These are phyloP conservation scores for Boletus rufocinnamomeus DNA, from an alignment of 768 basidiomycete species.

Conservation along the genomic window DNA sequence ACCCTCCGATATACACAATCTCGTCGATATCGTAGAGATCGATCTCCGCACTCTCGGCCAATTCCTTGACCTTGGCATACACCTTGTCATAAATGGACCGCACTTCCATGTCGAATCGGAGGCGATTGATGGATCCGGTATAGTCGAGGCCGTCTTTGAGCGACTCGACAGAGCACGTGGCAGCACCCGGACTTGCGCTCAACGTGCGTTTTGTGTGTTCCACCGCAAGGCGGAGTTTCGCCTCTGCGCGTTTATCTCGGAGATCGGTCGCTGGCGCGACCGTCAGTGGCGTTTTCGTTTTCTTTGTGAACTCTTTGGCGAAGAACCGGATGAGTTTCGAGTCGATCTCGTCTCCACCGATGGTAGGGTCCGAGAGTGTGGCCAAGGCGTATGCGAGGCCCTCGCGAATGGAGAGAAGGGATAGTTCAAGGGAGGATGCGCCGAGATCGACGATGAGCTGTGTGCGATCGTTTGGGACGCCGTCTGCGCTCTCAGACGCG, in stretches of 20 bases:
- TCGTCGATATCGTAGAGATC: slow-evolving; percentile 75
- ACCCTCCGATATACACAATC: slow-evolving; percentile 79
- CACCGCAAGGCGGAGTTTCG: slow-evolving; percentile 90
- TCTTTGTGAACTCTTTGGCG: slow-evolving; percentile 95
- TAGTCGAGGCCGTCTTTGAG: slow-evolving; percentile 93
- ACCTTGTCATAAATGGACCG: slow-evolving; percentile 61
- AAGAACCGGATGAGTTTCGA: slow-evolving; percentile 87
- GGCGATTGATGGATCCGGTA: slow-evolving; percentile 64
- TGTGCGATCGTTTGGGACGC: slow-evolving; percentile 61
- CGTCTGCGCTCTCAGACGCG: too few relatives aligned
- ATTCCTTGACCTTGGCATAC: slow-evolving; percentile 47
- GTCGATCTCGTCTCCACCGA: slow-evolving; percentile 77
- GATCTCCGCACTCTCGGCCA: slow-evolving; percentile 52
- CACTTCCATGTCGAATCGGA: slow-evolving; percentile 62
- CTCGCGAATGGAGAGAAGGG: slow-evolving; percentile 71
- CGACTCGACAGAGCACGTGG: slow-evolving; percentile 90
- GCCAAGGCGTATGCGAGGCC: slow-evolving; percentile 72
- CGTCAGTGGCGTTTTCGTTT: slow-evolving; percentile 75
- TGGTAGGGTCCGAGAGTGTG: slow-evolving; percentile 42
- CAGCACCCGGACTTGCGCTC: slow-evolving; percentile 82
- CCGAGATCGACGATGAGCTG: slow-evolving; percentile 84
- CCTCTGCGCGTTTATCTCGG: slow-evolving; percentile 80
- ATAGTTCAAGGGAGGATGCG: slow-evolving; percentile 65
- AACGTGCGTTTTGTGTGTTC: slow-evolving; percentile 95
- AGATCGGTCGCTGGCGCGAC: slow-evolving; percentile 59